Base-by-base conservation (phyloP, 2,329 filamentous ascomycete genomes). In the Rasamsonia emersonii region DNA sequence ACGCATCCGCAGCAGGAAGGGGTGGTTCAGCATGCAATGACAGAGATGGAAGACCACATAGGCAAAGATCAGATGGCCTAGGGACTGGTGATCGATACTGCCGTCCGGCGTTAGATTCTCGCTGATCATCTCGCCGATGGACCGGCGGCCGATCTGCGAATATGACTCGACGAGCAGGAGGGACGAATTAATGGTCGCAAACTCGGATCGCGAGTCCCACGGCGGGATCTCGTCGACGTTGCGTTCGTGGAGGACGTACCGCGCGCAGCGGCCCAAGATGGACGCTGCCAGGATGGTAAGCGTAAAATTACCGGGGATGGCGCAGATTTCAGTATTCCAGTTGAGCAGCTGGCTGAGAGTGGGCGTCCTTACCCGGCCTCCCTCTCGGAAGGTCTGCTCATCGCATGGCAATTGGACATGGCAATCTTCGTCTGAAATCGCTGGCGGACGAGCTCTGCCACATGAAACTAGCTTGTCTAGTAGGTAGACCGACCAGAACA, bases 151-250 rank as follows among this genome's bases (percentile, higher is more conserved):
- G 10, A 49, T 32, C 24, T 49, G 43, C 10, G 46, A 49, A 32
- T 56, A 50, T 3, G 49, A 49, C 33, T 59, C 57, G 1, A 56
- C 38, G 11, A 51, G 44, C 5, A 57, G 33, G 11, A 60, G 33
- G 4, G 45, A 45, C 5, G 53, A 56, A 16, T 54, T 46, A 16
- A 58, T 55, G 2, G 39, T 39, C 1, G 54, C 41, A 30, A 53
- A 59, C 15, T 58, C 47, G 2, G 53, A 58, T 31, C 50, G 48
- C 1, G 56, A 49, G 30, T 58, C 53, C 57, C 57, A 61, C 7
- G 56, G 56, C 5, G 50, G 50, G 11, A 47, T 43, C 10, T 39
- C 32, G 24, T 47, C 44, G 5, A 39, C 40, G 11, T 31, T 40
- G 9, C 36, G 33, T 10, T 45, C 40, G 19, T 46, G 42, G 21